Conservation (phyloP, 2,329 filamentous ascomycete species). For the Trichoderma koningii region DNA sequence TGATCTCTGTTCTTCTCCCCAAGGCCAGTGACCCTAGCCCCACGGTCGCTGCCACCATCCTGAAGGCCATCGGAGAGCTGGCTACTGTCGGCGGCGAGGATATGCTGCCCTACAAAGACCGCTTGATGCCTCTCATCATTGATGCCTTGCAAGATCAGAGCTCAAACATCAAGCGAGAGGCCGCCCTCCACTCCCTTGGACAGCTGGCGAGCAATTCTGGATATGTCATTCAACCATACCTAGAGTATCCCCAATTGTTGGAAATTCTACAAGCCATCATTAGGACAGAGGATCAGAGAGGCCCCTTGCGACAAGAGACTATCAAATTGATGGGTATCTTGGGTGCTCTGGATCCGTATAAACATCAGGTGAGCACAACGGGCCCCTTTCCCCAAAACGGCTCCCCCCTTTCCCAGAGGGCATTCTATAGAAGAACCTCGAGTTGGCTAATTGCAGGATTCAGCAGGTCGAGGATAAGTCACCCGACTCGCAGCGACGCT, state of each 20-base stretch:
- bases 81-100: conserved; percentile 91
- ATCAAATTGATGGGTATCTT: conserved; percentile 96
- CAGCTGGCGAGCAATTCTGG: conserved; percentile 94
- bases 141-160: conserved; percentile 92
- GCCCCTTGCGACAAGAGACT: conserved; percentile 84
- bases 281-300: conserved; percentile 81
- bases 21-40: conserved; percentile 85
- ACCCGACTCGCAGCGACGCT: conserved; percentile 73
- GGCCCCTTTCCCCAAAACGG: background rate
- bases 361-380: conserved; percentile 66
- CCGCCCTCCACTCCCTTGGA: conserved; percentile 85
- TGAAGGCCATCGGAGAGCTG: conserved; percentile 91
- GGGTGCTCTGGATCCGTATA: conserved; percentile 92
- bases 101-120: conserved; percentile 88
- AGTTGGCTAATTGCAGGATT: conserved; percentile 21
- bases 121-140: conserved; percentile 93
- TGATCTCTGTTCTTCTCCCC: conserved; percentile 90
- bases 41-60: conserved; percentile 89
- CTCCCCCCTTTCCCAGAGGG: background rate
- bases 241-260: conserved; percentile 91
- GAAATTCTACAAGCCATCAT: conserved; percentile 93
- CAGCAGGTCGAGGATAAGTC: conserved; percentile 83
- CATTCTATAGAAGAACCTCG: background rate
- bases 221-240: conserved; percentile 95
- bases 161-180: conserved; percentile 85